A percentile compares a stretch with the other conserved stretches of the same genome.
These are phyloP conservation scores for Pseudogymnoascus sp. DNA, from an alignment of 2,329 filamentous ascomycete species.

Conservation along the genomic window DNA sequence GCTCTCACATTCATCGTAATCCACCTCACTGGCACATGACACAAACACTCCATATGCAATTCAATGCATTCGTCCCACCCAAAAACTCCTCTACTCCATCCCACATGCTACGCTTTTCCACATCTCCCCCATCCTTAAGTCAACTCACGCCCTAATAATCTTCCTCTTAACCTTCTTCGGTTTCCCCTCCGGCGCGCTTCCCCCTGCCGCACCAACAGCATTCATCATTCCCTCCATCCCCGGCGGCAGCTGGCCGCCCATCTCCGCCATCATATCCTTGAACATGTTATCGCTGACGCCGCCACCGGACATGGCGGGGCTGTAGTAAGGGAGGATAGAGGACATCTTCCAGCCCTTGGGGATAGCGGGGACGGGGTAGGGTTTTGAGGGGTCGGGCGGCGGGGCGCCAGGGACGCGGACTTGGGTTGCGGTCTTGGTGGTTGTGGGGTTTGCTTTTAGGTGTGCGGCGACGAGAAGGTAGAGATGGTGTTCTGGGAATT, in stretches of 20 bases:
- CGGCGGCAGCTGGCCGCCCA: constrained; percentile 43
- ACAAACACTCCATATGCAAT: neutral
- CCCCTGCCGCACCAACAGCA: constrained; percentile 30
- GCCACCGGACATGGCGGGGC: constrained; percentile 81
- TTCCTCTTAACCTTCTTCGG: constrained; percentile 45
- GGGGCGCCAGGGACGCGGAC: constrained; percentile 64
- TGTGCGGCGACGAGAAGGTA: constrained; percentile 73
- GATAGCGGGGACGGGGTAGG: constrained; percentile 63
- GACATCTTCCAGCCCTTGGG: constrained; percentile 90
- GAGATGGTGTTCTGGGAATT: constrained; percentile 65
- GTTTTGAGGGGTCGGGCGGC: constrained; percentile 53
- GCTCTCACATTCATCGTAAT: neutral
- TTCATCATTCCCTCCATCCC: constrained; percentile 45
- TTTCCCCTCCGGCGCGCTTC: constrained; percentile 28
- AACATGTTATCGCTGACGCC: constrained; percentile 91
- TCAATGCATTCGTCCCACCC: neutral
- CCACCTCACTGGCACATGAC: neutral
- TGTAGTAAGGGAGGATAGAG: constrained; percentile 75
- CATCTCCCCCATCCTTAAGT: neutral
- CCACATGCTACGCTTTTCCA: neutral
- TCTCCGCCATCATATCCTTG: constrained; percentile 95
- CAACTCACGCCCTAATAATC: constrained; percentile 11
- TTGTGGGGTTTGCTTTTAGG: constrained; percentile 70
- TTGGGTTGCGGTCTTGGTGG: constrained; percentile 59
- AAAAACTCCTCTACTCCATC: constrained; percentile 2